Evolutionary conservation across 2,329 filamentous ascomycete genomes (phyloP).

Genomic region (Pseudogymnoascus sp.): DNA sequence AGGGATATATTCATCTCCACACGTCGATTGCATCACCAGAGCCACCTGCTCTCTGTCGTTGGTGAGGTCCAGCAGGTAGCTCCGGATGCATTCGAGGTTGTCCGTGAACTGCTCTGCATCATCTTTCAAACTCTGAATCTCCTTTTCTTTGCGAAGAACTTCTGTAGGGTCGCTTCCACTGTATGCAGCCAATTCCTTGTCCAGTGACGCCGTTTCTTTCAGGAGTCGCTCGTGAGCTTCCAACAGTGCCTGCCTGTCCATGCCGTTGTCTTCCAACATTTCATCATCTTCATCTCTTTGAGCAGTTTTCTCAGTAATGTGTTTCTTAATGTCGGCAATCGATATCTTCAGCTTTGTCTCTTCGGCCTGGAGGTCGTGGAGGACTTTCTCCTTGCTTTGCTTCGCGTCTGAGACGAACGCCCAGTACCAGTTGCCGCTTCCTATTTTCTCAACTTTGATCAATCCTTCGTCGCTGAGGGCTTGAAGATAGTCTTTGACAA

Average conservation of each 20-base stretch:
- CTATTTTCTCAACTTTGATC: conserved; percentile 63
- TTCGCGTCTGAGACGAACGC: conserved; percentile 52
- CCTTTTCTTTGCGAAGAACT: conserved; percentile 25
- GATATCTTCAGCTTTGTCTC: conserved; percentile 26
- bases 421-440: conserved; percentile 69
- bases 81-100: conserved; percentile 29
- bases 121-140: conserved; percentile 26
- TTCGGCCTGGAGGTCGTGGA: conserved; percentile 34
- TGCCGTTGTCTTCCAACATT: conserved; percentile 26
- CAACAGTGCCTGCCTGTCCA: conserved; percentile 25
- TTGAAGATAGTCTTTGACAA: conserved; percentile 62
- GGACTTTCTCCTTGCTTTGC: conserved; percentile 39
- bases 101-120: conserved; percentile 30
- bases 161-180: conserved; percentile 29
- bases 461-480: conserved; percentile 54
- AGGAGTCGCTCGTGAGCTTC: conserved; percentile 24
- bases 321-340: conserved; percentile 31
- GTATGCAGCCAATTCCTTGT: conserved; percentile 29
- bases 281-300: conserved; percentile 30
- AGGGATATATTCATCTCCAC: conserved; percentile 43
- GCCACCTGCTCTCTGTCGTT: conserved; percentile 33
- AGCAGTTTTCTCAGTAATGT: conserved; percentile 33
- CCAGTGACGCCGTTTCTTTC: conserved; percentile 26
- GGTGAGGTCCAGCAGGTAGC: conserved; percentile 23
- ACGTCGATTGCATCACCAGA: conserved; percentile 34